Evolutionary conservation across 768 basidiomycete species (phyloP).

Genomic region (Bullera alba): DNA sequence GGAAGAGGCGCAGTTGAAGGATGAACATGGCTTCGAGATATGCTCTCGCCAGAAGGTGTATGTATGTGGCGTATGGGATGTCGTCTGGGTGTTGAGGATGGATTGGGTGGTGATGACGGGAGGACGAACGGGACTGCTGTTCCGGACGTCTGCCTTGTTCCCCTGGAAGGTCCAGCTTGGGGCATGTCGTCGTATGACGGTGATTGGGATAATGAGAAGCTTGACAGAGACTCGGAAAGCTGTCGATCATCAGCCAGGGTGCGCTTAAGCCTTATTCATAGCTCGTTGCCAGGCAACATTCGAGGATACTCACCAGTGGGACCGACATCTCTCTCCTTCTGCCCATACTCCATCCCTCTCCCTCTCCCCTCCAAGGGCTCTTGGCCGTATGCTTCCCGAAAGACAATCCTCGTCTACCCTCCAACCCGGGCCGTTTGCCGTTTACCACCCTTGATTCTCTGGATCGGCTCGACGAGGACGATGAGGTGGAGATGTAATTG

Average conservation of each 20-base stretch:
- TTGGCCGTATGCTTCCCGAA: constrained; percentile 10
- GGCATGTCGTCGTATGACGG: neutral
- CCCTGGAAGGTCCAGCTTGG: neutral
- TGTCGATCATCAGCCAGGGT: constrained; percentile 1
- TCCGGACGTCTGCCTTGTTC: neutral
- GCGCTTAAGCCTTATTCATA: neutral
- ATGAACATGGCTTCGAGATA: constrained; percentile 8
- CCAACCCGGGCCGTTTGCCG: neutral
- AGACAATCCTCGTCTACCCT: constrained; percentile 6
- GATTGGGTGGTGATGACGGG: neutral
- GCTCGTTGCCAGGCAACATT: neutral
- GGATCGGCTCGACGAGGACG: neutral
- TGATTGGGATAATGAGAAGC: constrained; percentile 30
- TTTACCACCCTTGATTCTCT: neutral
- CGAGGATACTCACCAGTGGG: constrained; percentile 26
- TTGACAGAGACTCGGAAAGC: constrained; percentile 32
- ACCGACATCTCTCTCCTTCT: constrained; percentile 36
- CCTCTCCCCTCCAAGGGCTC: constrained; percentile 12
- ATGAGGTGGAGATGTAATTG: neutral
- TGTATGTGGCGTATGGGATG: neutral
- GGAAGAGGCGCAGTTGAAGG: constrained; percentile 33
- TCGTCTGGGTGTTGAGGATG: neutral
- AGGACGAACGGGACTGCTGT: neutral
- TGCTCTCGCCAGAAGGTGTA: constrained; percentile 2
- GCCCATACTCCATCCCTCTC: constrained; percentile 2